These are phyloP conservation scores for Friedmanniomyces endolithicus DNA, from an alignment of 495 filamentous ascomycete genomes.

Conservation along the genomic window DNA sequence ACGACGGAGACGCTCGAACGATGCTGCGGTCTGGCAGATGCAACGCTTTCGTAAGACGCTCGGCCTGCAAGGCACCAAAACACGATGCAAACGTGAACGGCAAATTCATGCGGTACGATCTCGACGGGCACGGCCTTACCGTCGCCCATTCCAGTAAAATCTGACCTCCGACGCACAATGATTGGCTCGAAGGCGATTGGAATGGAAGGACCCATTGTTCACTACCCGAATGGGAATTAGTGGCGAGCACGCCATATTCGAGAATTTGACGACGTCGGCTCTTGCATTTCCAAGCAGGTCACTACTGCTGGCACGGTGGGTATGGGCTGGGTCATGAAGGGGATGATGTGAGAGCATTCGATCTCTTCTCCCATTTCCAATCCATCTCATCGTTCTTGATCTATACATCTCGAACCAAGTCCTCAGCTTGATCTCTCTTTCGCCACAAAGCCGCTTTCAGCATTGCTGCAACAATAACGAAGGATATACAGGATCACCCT, in stretches of 20 bases:
- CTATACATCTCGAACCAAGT: neutral
- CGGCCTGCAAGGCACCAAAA: neutral
- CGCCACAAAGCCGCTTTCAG: conserved; percentile 3
- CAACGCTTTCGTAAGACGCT: neutral
- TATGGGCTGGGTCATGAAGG: conserved; percentile 1
- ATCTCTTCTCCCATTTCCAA: neutral
- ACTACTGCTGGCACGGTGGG: conserved; percentile 6
- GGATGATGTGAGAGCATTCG: neutral
- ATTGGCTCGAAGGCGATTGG: neutral
- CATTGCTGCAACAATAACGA: neutral
- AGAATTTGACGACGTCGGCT: conserved; percentile 8
- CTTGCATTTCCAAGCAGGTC: conserved; percentile 14
- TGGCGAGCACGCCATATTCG: conserved; percentile 4
- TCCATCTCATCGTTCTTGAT: neutral
- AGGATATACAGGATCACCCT: neutral
- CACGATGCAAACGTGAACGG: neutral
- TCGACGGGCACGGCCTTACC: neutral
- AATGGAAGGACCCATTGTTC: conserved; percentile 6
- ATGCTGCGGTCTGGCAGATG: too few species aligned
- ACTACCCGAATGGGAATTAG: neutral
- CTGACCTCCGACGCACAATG: neutral
- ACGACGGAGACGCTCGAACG: neutral
- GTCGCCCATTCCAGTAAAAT: neutral
- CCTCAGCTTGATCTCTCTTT: neutral
- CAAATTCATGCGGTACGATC: neutral